Conservation (phyloP, 768 basidiomycete genomes). For the Auricularia cornea region DNA sequence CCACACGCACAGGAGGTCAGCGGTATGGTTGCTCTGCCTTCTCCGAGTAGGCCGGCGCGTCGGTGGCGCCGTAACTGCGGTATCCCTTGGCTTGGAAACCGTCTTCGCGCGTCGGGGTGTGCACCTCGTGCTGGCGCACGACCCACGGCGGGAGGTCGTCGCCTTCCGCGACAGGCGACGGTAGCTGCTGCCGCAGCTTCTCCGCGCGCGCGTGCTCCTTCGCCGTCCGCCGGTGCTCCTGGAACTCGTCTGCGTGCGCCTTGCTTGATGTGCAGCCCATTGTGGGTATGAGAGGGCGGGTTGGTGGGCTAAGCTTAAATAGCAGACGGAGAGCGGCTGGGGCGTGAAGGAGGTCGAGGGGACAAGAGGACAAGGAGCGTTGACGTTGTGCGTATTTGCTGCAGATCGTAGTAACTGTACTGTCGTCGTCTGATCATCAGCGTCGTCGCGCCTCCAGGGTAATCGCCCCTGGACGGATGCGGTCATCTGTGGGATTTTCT, state of each 20-base stretch:
- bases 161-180: neutral
- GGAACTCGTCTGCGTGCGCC: neutral
- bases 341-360: no score
- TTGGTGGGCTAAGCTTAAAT: neutral
- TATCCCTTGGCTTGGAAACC: neutral
- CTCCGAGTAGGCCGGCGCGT: neutral
- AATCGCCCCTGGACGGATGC: no score
- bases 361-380: no score
- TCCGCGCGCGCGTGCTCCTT: neutral
- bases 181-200: neutral
- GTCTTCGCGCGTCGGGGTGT: neutral
- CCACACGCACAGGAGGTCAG: no score
- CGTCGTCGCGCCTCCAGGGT: no score
- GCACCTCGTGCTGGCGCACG: neutral
- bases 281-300: neutral
- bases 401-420: no score
- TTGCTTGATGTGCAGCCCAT: neutral
- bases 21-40: no score
- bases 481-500: no score
- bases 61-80: neutral
- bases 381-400: no score
- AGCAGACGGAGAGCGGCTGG: neutral
- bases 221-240: neutral
- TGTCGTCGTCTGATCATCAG: no score
- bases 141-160: neutral